Base-by-base conservation (phyloP, 1,284 basidiomycete species). In the Paramarasmius palmivorus region DNA sequence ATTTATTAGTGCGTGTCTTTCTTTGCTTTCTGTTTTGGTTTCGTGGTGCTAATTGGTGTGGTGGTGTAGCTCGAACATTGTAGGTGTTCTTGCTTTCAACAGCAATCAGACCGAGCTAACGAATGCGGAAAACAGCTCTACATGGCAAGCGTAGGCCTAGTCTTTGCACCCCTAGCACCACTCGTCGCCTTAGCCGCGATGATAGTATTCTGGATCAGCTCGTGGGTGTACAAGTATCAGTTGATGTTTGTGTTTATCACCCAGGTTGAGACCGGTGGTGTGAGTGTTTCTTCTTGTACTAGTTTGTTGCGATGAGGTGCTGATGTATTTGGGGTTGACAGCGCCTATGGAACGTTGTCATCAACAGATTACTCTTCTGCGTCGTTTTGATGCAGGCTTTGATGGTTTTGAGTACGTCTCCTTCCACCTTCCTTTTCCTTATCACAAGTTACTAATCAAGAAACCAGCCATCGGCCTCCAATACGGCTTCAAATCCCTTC, bases 101-200 rank as follows among this genome's bases (percentile, higher is more conserved):
- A 48, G 42, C 15, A 26, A 23, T 55, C 6, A 66, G 15, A 72
- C 2, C 47, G 9, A 37, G 15, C 36, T 19, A 49, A n/a, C 54
- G 54, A 14, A 44, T n/a, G 32, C 36, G 8, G 26, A 19, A 46
- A 53, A n/a, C 61, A 88, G 85, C 73, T 97, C 38, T 94, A 95
- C 73, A 90, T 96, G 84, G 88, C 77, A 29, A 82, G 90, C 10
- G 92, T 97, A 44, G 94, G 86, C 0, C 71, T 98, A 45, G 86
- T 95, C 19, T 98, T 98, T 63, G 92, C 95, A 0, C 95, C 95
- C 1, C 75, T 98, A 7, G 94, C 95, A 0, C 95, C 95, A 1
- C 72, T 97, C 15, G 93, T 98, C 23, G 80, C 79, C n/a, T 76
- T 88, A 34, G 85, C 84, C 22, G 90, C 83, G 7, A 83, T 86